Evolutionary conservation across 2,329 filamentous ascomycete species (phyloP).

Genomic region (Fusarium devonianum): DNA sequence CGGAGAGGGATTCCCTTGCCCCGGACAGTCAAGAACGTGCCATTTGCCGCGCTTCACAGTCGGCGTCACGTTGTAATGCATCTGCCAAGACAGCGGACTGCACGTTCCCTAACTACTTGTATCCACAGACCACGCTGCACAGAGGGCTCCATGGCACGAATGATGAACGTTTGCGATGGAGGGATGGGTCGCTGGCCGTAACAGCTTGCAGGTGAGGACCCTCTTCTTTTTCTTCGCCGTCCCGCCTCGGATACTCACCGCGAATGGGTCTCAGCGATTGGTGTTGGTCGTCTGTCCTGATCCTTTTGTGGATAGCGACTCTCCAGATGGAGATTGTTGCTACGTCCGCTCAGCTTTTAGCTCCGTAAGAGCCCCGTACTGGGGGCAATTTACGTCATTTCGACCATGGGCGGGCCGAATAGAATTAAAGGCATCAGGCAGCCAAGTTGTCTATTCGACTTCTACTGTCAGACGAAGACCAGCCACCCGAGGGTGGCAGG

Average conservation of each 20-base stretch:
- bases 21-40: slow-evolving; percentile 27
- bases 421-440: slow-evolving; percentile 4
- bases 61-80: not conserved
- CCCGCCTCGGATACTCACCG: slow-evolving; percentile 18
- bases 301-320: slow-evolving; percentile 1
- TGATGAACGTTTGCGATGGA: slow-evolving; percentile 12
- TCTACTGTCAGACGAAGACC: not conserved
- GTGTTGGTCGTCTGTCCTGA: slow-evolving; percentile 11
- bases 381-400: slow-evolving; percentile 33
- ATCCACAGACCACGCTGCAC: too few relatives aligned
- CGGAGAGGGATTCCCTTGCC: slow-evolving; percentile 1
- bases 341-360: slow-evolving; percentile 6
- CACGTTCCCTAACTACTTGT: too few relatives aligned
- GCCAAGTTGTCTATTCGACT: not conserved
- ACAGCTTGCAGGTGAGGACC: not conserved
- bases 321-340: slow-evolving; percentile 3
- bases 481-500: too few relatives aligned
- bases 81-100: slow-evolving; percentile 5
- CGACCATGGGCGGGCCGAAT: slow-evolving; percentile 25
- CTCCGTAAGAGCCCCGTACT: slow-evolving; percentile 8
- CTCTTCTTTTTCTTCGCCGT: slow-evolving; percentile 16
- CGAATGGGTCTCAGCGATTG: slow-evolving; percentile 16
- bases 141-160: slow-evolving; percentile 12
- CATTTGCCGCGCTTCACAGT: slow-evolving; percentile 13
- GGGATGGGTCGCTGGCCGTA: not conserved